Evolutionary conservation across 495 filamentous ascomycete species (phyloP).

Genomic region (Penicillium argentinense): DNA sequence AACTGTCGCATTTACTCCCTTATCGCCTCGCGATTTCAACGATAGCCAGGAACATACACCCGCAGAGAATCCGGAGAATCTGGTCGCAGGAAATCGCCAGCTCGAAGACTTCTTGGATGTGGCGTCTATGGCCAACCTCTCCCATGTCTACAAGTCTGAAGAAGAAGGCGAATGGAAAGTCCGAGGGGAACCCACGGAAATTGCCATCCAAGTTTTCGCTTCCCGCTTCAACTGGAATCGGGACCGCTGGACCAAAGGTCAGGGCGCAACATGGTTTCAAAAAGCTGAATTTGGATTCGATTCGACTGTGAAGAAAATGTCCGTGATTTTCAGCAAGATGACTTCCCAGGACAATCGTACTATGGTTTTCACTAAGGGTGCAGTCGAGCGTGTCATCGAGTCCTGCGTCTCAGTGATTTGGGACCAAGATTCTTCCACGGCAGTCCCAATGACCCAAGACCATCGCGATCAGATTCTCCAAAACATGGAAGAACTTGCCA

Average conservation of each 20-base stretch:
- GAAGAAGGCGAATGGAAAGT: conserved; percentile 57
- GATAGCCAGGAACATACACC: conserved; percentile 24
- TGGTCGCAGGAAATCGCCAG: conserved; percentile 37
- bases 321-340: conserved; percentile 53
- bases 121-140: conserved; percentile 65
- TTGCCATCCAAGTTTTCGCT: conserved; percentile 69
- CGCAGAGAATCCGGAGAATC: conserved; percentile 25
- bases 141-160: conserved; percentile 51
- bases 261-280: conserved; percentile 54
- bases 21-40: conserved; percentile 33
- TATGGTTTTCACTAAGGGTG: too few relatives aligned
- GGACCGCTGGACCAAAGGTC: conserved; percentile 48
- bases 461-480: conserved; percentile 51
- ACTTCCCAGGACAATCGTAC: conserved; percentile 25
- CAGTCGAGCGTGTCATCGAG: conserved; percentile 74
- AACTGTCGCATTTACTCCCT: conserved; percentile 41
- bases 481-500: conserved; percentile 64
- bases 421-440: conserved; percentile 33
- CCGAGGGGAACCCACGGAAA: conserved; percentile 67
- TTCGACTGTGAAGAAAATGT: conserved; percentile 68
- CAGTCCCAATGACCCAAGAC: conserved; percentile 40
- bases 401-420: conserved; percentile 56
- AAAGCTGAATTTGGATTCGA: conserved; percentile 66
- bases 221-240: conserved; percentile 61
- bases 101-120: conserved; percentile 58